A percentile compares a stretch with the other conserved stretches of the same genome.
phyloP scores from a whole-genome alignment of 2,329 filamentous ascomycete genomes.

The Phyllosticta ampelicida region DNA sequence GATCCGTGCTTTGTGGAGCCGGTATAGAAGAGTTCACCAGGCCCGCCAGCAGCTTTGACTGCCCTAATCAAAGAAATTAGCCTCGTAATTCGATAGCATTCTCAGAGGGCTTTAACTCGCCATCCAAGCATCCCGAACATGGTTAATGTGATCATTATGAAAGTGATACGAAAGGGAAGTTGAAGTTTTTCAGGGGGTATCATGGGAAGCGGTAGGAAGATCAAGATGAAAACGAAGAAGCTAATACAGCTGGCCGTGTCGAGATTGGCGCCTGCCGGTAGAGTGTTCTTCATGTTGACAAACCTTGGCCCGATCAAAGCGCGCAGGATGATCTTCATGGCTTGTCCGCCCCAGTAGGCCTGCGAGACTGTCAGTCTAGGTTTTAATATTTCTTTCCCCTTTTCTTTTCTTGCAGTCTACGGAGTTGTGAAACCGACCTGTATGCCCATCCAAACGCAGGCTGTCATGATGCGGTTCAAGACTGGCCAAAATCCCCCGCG shows the following conservation, averaged over 20 bases:
- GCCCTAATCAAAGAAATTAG: no score
- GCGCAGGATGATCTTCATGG: conserved; percentile 10
- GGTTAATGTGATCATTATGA: conserved; percentile 32
- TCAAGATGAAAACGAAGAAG: conserved; percentile 25
- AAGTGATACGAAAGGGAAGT: conserved; percentile 34
- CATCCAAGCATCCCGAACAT: conserved; percentile 30
- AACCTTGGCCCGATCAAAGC: conserved; percentile 5
- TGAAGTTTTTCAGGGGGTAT: conserved; percentile 38
- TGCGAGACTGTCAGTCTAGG: not conserved
- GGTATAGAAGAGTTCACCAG: conserved; percentile 27
- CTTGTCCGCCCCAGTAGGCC: conserved; percentile 10
- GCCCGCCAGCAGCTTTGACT: conserved; percentile 28
- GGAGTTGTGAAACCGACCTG: conserved; percentile 5
- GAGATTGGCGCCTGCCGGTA: conserved; percentile 22
- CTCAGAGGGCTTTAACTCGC: no score
- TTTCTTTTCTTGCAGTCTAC: no score
- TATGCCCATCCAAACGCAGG: conserved; percentile 16
- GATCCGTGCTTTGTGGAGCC: conserved; percentile 28
- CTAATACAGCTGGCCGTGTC: conserved; percentile 26
- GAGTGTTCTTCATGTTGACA: conserved; percentile 19
- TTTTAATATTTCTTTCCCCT: no score
- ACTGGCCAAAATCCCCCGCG: conserved; percentile 16
- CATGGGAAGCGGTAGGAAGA: conserved; percentile 35
- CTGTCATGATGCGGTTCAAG: conserved; percentile 16
- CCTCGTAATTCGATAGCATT: no score